A percentile compares a stretch with the other conserved stretches of the same genome.
These are phyloP conservation scores for Ganoderma sp. DNA, from an alignment of 1,284 basidiomycete genomes.

Conservation along the genomic window DNA sequence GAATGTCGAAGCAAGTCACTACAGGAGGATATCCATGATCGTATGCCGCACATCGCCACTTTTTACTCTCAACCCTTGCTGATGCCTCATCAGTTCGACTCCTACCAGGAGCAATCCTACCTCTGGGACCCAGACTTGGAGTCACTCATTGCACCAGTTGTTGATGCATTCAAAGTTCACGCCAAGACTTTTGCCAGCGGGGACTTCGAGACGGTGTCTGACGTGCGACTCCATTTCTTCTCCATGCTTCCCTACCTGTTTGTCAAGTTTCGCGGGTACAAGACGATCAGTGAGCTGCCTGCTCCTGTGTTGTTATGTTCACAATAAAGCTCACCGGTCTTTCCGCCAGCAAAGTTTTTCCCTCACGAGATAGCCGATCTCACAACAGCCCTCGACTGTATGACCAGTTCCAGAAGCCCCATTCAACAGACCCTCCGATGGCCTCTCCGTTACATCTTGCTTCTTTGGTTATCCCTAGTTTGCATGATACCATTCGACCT, in stretches of 20 bases:
- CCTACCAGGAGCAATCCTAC: constrained; percentile 94
- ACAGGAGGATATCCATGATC: constrained; percentile 52
- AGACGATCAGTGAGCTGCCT: constrained; percentile 81
- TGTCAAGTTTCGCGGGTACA: constrained; percentile 90
- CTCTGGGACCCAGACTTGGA: constrained; percentile 97
- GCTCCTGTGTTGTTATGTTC: neutral
- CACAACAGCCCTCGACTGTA: constrained; percentile 72
- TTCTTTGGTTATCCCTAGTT: constrained; percentile 94
- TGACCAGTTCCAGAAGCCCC: constrained; percentile 57
- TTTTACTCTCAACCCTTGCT: constrained; percentile 1
- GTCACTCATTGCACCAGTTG: constrained; percentile 78
- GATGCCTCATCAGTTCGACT: constrained; percentile 65
- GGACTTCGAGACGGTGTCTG: constrained; percentile 43
- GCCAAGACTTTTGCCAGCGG: constrained; percentile 54
- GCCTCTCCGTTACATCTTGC: constrained; percentile 83
- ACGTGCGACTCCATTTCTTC: constrained; percentile 56
- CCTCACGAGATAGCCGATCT: constrained; percentile 90
- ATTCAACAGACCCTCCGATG: constrained; percentile 60
- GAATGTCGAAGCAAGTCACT: constrained; percentile 45
- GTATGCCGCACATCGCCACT: constrained; percentile 43
- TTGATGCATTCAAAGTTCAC: constrained; percentile 66
- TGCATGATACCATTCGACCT: constrained; percentile 95
- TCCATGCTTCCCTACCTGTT: constrained; percentile 81
- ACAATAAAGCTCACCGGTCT: constrained; percentile 13
- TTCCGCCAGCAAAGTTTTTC: constrained; percentile 80